Evolutionary conservation across 2,329 filamentous ascomycete genomes (phyloP).

Genomic region (Apiospora arundinis): DNA sequence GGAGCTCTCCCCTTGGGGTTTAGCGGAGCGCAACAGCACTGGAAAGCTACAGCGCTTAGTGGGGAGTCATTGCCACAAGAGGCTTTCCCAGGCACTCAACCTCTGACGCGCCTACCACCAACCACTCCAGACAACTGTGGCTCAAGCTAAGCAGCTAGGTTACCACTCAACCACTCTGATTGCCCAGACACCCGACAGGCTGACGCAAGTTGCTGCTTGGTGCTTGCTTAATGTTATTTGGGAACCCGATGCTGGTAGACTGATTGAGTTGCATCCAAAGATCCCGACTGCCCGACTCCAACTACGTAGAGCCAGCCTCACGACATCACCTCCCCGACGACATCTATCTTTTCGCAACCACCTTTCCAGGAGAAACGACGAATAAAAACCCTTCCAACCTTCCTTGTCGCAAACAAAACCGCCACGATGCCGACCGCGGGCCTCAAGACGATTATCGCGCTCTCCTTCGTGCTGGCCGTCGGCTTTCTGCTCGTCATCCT

Average conservation of each 20-base stretch:
- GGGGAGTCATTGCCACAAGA: neutral
- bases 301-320: neutral
- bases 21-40: neutral
- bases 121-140: constrained; percentile 6
- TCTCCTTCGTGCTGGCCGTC: constrained; percentile 98
- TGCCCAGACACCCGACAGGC: neutral
- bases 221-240: neutral
- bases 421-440: constrained; percentile 75
- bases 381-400: constrained; percentile 15
- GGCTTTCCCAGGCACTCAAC: neutral
- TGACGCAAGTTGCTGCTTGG: neutral
- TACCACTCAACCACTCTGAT: neutral
- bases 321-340: neutral
- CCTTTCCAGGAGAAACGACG: constrained; percentile 21
- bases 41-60: constrained; percentile 9
- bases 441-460: constrained; percentile 97
- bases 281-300: constrained; percentile 11
- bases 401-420: constrained; percentile 8
- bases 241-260: neutral
- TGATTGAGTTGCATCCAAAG: constrained; percentile 13
- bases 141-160: too few species aligned
- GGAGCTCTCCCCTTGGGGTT: constrained; percentile 17
- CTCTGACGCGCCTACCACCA: neutral
- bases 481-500: constrained; percentile 99
- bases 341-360: neutral